Conservation (phyloP, 495 filamentous ascomycete species). For the Penicillium pancosmium region DNA sequence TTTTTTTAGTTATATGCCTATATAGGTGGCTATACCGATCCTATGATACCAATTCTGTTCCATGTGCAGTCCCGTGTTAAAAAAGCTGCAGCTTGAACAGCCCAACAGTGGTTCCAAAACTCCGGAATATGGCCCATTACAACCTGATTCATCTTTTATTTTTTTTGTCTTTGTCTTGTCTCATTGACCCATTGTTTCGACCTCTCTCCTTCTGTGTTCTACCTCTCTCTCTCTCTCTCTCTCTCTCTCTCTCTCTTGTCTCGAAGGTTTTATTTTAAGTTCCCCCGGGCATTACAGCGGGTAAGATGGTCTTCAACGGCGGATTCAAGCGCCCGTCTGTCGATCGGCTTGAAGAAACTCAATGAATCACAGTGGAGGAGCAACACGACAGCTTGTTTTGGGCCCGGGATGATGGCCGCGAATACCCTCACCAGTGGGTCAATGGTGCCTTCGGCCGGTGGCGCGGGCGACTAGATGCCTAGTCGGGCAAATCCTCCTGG, state of each 20-base stretch:
- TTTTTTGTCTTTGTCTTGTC: neutral
- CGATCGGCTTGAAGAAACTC: slow-evolving; percentile 20
- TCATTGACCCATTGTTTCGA: neutral
- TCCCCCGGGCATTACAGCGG: too few species aligned
- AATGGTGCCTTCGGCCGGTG: slow-evolving; percentile 26
- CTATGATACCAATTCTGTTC: slow-evolving; percentile 1
- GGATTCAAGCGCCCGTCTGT: slow-evolving; percentile 10
- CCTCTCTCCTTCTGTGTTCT: too few species aligned
- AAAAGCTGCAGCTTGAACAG: slow-evolving; percentile 1
- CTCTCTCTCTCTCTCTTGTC: neutral
- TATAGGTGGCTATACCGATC: neutral
- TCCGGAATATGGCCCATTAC: neutral
- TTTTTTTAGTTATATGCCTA: neutral
- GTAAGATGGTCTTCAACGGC: neutral
- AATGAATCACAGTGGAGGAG: neutral
- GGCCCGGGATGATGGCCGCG: slow-evolving; percentile 19
- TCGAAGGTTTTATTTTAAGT: neutral
- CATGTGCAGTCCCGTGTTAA: slow-evolving; percentile 16
- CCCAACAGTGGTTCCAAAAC: neutral
- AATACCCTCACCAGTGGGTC: slow-evolving; percentile 23
- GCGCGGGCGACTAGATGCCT: slow-evolving; percentile 30
- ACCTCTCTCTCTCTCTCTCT: too few species aligned
- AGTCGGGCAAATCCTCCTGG: slow-evolving; percentile 32
- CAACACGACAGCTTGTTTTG: slow-evolving; percentile 19
- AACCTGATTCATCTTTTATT: neutral